Percentiles rank a stretch among this genome's conserved stretches.
These are phyloP conservation scores for Lactarius psammicola DNA, from an alignment of 768 basidiomycete genomes.

Conservation along the genomic window DNA sequence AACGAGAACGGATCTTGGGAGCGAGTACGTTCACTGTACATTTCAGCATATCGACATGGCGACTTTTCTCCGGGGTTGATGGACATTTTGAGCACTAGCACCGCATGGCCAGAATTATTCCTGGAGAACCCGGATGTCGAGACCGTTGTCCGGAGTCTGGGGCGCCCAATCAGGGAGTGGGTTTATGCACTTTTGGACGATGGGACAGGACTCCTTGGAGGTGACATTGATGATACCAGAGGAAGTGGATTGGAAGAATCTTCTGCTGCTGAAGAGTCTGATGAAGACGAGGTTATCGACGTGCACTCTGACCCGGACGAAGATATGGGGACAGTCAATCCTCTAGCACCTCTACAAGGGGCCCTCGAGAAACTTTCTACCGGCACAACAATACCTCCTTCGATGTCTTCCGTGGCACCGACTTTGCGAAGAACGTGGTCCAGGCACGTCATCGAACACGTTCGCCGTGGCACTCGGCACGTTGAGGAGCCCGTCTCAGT, in stretches of 20 bases:
- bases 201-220: conserved; percentile 56
- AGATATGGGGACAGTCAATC: conserved; percentile 44
- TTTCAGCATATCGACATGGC: conserved; percentile 63
- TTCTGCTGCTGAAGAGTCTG: conserved; percentile 42
- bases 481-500: conserved; percentile 57
- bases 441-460: conserved; percentile 50
- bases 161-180: conserved; percentile 62
- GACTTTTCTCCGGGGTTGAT: conserved; percentile 53
- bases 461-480: conserved; percentile 68
- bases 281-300: conserved; percentile 63
- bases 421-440: conserved; percentile 27
- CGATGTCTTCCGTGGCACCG: conserved; percentile 39
- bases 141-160: conserved; percentile 60
- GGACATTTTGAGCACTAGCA: conserved; percentile 59
- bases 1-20: conserved; percentile 14
- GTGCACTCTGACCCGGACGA: conserved; percentile 58
- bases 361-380: conserved; percentile 58
- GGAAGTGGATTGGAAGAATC: conserved; percentile 31
- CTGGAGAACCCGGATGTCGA: conserved; percentile 77
- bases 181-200: conserved; percentile 67
- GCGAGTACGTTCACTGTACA: conserved; percentile 49
- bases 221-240: conserved; percentile 29
- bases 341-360: conserved; percentile 66
- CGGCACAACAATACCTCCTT: conserved; percentile 33
- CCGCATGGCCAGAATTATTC: conserved; percentile 71